Conservation (phyloP, 805 yeast species). For the Limtongia smithiae region DNA sequence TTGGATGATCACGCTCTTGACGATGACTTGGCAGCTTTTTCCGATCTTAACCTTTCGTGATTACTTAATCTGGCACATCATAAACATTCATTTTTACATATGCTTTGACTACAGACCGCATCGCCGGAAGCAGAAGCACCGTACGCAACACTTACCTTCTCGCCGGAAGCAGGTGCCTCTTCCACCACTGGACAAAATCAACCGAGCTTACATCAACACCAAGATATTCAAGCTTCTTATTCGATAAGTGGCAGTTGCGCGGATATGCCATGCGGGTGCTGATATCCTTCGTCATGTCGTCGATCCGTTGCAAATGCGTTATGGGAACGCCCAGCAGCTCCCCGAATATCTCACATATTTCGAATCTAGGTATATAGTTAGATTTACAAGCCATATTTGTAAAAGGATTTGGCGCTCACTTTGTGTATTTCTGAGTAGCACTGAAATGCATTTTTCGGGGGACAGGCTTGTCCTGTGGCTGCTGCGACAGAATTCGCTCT, state of each 20-base stretch:
- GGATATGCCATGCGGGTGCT: constrained; percentile 9
- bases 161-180: constrained; percentile 15
- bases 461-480: background rate
- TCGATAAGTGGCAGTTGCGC: constrained; percentile 20
- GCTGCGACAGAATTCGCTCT: background rate
- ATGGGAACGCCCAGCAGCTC: constrained; percentile 25
- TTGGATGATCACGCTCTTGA: too few species aligned
- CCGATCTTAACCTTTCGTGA: too few species aligned
- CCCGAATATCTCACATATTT: constrained; percentile 20
- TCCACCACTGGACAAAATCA: constrained; percentile 26
- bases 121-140: too few species aligned
- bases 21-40: too few species aligned
- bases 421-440: constrained; percentile 19
- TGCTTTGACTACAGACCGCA: too few species aligned
- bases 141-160: constrained; percentile 7
- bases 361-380: constrained; percentile 8
- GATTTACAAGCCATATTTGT: background rate
- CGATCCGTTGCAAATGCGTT: constrained; percentile 6
- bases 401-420: constrained; percentile 17
- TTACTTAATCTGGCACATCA: too few species aligned
- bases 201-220: constrained; percentile 19
- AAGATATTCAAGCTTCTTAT: constrained; percentile 7
- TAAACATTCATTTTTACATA: too few species aligned
- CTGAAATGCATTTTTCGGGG: constrained; percentile 22
- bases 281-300: background rate